Percentiles rank a stretch among this genome's conserved stretches.
phyloP scores from a whole-genome alignment of 306 rosid species.

The Citrullus amarus region DNA sequence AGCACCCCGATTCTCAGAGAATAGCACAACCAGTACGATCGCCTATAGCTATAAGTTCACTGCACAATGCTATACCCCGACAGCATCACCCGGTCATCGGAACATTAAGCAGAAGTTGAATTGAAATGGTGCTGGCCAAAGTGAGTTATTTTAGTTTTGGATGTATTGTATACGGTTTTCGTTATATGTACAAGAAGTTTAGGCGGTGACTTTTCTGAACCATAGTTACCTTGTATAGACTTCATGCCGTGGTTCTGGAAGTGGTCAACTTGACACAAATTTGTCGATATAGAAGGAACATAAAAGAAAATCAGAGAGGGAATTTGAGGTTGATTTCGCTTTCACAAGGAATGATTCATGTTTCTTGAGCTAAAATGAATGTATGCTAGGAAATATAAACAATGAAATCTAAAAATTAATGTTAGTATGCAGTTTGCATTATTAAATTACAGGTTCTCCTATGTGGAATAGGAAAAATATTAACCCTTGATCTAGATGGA shows the following conservation, averaged over 20 bases:
- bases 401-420: neutral
- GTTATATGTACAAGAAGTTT: neutral
- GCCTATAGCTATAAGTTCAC: slow-evolving; percentile 19
- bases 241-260: neutral
- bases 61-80: slow-evolving; percentile 10
- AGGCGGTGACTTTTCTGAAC: neutral
- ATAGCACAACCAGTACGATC: slow-evolving; percentile 18
- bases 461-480: neutral
- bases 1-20: slow-evolving; percentile 17
- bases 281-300: neutral
- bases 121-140: neutral
- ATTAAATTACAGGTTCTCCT: neutral
- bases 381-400: neutral
- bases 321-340: neutral
- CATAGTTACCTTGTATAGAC: neutral
- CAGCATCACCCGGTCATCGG: slow-evolving; percentile 8
- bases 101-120: slow-evolving; percentile 19
- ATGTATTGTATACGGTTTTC: neutral
- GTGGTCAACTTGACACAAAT: neutral
- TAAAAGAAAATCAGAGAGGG: neutral
- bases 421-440: neutral
- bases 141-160: neutral
- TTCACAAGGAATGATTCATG: neutral
- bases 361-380: neutral
- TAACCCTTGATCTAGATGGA: neutral